Percentiles rank a stretch among this genome's conserved stretches.
Conservation (phyloP, 2,329 filamentous ascomycete genomes). For the Exophiala sp. region DNA sequence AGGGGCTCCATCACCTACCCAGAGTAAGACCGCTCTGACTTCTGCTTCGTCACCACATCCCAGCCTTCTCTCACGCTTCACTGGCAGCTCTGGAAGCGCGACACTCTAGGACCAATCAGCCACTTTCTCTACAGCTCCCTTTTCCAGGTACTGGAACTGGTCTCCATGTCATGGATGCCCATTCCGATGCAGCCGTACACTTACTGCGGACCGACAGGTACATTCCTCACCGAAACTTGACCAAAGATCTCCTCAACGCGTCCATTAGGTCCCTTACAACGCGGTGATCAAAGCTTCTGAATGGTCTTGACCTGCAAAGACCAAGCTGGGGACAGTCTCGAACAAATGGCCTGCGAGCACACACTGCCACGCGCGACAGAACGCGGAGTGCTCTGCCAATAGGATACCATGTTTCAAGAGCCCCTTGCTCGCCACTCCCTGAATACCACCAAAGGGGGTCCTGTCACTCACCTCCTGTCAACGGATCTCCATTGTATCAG, state of each 20-base stretch:
- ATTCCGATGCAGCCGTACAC: too few relatives aligned
- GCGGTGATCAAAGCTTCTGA: constrained; percentile 7
- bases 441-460: background rate
- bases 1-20: constrained; percentile 7
- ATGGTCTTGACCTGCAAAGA: background rate
- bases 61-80: background rate
- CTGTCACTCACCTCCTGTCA: constrained; percentile 1
- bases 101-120: constrained; percentile 1
- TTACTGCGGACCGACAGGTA: too few relatives aligned
- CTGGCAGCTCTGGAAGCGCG: background rate
- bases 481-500: background rate
- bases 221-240: background rate
- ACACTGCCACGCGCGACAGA: constrained; percentile 7
- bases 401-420: constrained; percentile 21
- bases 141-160: background rate
- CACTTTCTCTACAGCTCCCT: constrained; percentile 5
- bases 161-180: too few relatives aligned
- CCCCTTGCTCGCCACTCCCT: constrained; percentile 14
- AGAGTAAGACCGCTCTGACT: background rate
- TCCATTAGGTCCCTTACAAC: background rate
- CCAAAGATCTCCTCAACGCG: constrained; percentile 1
- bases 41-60: background rate
- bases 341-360: constrained; percentile 5
- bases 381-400: constrained; percentile 12
- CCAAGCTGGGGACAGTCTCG: constrained; percentile 4